These are phyloP conservation scores for Capronia coronata DNA, from an alignment of 2,329 filamentous ascomycete genomes.

Conservation along the genomic window DNA sequence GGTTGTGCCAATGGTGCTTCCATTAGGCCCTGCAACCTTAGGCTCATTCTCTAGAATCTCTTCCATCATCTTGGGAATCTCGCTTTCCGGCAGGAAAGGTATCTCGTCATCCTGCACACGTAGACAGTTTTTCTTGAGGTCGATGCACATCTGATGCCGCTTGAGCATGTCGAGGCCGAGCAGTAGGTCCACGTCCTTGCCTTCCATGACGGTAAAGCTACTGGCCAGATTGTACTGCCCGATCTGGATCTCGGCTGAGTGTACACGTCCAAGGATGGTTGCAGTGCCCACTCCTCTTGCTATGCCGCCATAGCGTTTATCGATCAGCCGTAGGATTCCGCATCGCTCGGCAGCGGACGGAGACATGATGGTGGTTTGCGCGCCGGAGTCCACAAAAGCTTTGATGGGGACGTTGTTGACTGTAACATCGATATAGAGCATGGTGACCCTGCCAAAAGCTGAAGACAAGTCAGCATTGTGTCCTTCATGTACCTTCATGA, in stretches of 20 bases:
- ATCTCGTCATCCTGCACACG: slow-evolving; percentile 85
- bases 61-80: slow-evolving; percentile 75
- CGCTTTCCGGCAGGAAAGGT: slow-evolving; percentile 81
- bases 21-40: slow-evolving; percentile 74
- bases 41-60: slow-evolving; percentile 72
- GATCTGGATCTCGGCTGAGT: slow-evolving; percentile 91
- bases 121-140: slow-evolving; percentile 75
- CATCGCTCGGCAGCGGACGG: slow-evolving; percentile 84
- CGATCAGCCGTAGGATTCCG: slow-evolving; percentile 92
- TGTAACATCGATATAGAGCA: slow-evolving; percentile 93
- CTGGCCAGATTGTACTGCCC: slow-evolving; percentile 80
- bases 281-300: slow-evolving; percentile 92
- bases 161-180: slow-evolving; percentile 96
- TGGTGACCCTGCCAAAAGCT: slow-evolving; percentile 78
- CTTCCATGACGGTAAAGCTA: slow-evolving; percentile 99
- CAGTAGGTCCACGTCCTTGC: slow-evolving; percentile 88
- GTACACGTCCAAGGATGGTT: slow-evolving; percentile 87
- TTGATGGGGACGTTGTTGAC: slow-evolving; percentile 91
- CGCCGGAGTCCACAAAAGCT: slow-evolving; percentile 93
- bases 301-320: slow-evolving; percentile 84
- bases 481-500: not conserved
- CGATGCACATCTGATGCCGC: slow-evolving; percentile 86
- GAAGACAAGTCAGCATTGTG: not conserved
- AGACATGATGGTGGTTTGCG: slow-evolving; percentile 98
- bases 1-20: slow-evolving; percentile 78